These are phyloP conservation scores for Alopecurus myosuroides DNA, from an alignment of 176 grass and related monocot genomes.

Conservation along the genomic window DNA sequence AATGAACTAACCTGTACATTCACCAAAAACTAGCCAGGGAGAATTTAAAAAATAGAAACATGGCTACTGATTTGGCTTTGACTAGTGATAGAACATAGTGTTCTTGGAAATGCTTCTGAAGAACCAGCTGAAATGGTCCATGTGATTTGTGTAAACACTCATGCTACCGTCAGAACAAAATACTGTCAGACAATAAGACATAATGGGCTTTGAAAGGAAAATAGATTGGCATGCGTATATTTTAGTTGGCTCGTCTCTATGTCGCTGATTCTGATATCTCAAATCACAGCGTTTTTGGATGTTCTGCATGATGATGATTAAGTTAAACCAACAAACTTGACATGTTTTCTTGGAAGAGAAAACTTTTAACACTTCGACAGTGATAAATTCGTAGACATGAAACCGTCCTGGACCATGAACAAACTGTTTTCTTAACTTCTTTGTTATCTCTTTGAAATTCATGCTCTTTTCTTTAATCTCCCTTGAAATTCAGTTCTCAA, in stretches of 20 bases:
- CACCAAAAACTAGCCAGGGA: background rate
- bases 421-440: background rate
- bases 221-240: background rate
- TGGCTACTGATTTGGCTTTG: background rate
- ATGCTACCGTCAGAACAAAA: background rate
- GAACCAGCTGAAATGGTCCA: background rate
- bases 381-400: background rate
- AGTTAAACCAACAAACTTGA: background rate
- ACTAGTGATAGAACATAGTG: background rate
- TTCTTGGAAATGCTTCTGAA: conserved; percentile 26
- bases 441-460: background rate
- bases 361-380: background rate
- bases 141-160: background rate
- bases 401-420: background rate
- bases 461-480: too few species aligned
- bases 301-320: background rate
- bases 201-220: background rate
- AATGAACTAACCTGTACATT: background rate
- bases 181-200: background rate
- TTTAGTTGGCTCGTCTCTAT: background rate
- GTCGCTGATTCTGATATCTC: background rate
- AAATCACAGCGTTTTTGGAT: background rate
- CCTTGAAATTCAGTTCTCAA: too few species aligned
- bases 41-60: background rate
- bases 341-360: background rate